Conservation (phyloP, 352 stramenopile genomes). For the Pythium brachiatum region DNA sequence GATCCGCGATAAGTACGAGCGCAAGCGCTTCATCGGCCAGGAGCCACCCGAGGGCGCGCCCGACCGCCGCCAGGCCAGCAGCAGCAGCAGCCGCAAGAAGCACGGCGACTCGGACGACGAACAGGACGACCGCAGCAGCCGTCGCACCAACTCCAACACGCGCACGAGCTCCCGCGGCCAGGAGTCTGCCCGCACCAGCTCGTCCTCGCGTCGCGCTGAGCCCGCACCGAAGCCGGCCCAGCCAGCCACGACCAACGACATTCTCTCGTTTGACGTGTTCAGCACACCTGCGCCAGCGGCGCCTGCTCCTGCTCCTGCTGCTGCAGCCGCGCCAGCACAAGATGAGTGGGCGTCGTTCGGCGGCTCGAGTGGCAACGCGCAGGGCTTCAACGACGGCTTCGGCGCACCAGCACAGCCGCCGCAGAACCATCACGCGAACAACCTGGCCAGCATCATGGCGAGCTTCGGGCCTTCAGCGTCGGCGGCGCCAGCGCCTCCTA, state of each 20-base stretch:
- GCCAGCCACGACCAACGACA: conserved; percentile 44
- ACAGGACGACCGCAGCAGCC: conserved; percentile 36
- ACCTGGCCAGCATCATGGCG: conserved; percentile 87
- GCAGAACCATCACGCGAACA: conserved; percentile 58
- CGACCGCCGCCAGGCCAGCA: conserved; percentile 19
- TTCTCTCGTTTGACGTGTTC: conserved; percentile 76
- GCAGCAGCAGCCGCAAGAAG: conserved; percentile 34
- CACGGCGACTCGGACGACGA: conserved; percentile 36
- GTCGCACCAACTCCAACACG: conserved; percentile 33
- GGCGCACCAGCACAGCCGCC: conserved; percentile 28
- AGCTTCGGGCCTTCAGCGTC: conserved; percentile 53
- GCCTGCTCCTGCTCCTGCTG: conserved; percentile 16
- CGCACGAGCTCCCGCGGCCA: conserved; percentile 31
- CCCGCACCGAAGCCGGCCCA: conserved; percentile 24
- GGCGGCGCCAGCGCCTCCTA: conserved; percentile 21
- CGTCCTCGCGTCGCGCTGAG: conserved; percentile 34
- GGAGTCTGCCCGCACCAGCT: conserved; percentile 21
- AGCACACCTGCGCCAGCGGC: conserved; percentile 29
- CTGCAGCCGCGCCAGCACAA: conserved; percentile 34
- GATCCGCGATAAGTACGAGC: conserved; percentile 91
- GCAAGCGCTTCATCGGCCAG: conserved; percentile 70
- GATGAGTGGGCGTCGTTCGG: conserved; percentile 78
- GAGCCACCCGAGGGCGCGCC: conserved; percentile 28
- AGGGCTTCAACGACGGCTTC: conserved; percentile 45
- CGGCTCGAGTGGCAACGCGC: conserved; percentile 45